Conservation (phyloP, 345 rosid species). For the Gossypium ekmanianum region DNA sequence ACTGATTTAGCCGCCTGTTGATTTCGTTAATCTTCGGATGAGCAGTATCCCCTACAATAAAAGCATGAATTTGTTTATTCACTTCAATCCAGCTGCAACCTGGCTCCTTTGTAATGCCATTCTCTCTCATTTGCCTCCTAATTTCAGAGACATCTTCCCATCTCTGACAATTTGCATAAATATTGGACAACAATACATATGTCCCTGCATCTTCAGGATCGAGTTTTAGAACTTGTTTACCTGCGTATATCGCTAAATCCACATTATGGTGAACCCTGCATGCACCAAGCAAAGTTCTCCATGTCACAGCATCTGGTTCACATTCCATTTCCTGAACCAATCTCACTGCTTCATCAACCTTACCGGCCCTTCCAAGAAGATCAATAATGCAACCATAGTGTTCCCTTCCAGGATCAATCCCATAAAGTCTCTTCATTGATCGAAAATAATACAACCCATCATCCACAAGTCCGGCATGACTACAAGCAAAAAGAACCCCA, state of each 20-base stretch:
- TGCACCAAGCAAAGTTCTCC: slow-evolving; percentile 56
- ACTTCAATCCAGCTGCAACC: slow-evolving; percentile 73
- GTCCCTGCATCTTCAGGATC: slow-evolving; percentile 60
- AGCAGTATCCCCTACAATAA: slow-evolving; percentile 46
- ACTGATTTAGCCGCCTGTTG: slow-evolving; percentile 28
- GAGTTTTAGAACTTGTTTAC: slow-evolving; percentile 42
- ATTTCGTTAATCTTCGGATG: slow-evolving; percentile 45
- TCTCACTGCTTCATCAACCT: slow-evolving; percentile 40
- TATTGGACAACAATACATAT: slow-evolving; percentile 49
- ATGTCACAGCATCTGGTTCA: slow-evolving; percentile 55
- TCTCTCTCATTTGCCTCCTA: slow-evolving; percentile 39
- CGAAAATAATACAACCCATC: slow-evolving; percentile 47
- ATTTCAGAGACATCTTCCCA: slow-evolving; percentile 49
- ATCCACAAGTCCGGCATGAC: slow-evolving; percentile 60
- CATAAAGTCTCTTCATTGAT: slow-evolving; percentile 49
- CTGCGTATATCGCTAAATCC: slow-evolving; percentile 50
- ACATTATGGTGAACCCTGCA: slow-evolving; percentile 50
- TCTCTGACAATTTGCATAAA: slow-evolving; percentile 49
- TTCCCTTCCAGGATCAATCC: slow-evolving; percentile 57
- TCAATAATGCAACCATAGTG: slow-evolving; percentile 63
- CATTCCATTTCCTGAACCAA: slow-evolving; percentile 46
- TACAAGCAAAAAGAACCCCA: slow-evolving; percentile 61
- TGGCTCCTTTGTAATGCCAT: slow-evolving; percentile 47
- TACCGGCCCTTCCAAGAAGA: slow-evolving; percentile 57
- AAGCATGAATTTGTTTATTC: slow-evolving; percentile 51